Percentiles rank a stretch among this genome's conserved stretches.
These are phyloP conservation scores for Lenzites betulinus DNA, from an alignment of 768 basidiomycete genomes.

Conservation along the genomic window DNA sequence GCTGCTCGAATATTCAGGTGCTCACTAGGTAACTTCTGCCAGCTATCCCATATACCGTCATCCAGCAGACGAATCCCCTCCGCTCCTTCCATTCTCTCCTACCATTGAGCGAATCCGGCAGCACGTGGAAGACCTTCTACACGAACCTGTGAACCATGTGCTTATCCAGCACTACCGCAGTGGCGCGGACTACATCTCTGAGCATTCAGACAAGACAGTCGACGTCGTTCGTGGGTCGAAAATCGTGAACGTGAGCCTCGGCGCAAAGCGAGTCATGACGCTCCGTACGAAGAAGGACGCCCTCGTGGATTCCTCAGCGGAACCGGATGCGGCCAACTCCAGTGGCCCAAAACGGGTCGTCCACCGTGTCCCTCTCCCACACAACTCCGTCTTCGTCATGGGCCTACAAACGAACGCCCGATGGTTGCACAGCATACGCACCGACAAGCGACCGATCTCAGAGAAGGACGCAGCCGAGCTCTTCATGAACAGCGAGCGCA, in stretches of 20 bases:
- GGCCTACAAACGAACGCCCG: slow-evolving; percentile 70
- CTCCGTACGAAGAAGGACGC: slow-evolving; percentile 65
- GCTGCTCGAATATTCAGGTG: slow-evolving; percentile 20
- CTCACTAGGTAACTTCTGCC: slow-evolving; percentile 2
- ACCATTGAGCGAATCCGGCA: slow-evolving; percentile 67
- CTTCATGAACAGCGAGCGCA: slow-evolving; percentile 59
- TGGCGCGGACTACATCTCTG: slow-evolving; percentile 81
- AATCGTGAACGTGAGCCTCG: slow-evolving; percentile 81
- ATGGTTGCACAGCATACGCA: slow-evolving; percentile 78
- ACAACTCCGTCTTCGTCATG: slow-evolving; percentile 84
- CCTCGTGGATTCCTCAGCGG: background rate
- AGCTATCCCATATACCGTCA: slow-evolving; percentile 83
- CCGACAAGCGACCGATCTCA: slow-evolving; percentile 64
- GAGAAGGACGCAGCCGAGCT: slow-evolving; percentile 59
- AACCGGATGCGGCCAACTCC: background rate
- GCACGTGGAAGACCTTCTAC: slow-evolving; percentile 56
- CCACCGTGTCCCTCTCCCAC: slow-evolving; percentile 72
- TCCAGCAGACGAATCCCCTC: slow-evolving; percentile 78
- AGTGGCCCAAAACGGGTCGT: slow-evolving; percentile 16
- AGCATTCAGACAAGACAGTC: slow-evolving; percentile 86
- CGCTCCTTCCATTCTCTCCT: slow-evolving; percentile 63
- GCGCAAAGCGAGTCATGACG: slow-evolving; percentile 76
- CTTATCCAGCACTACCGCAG: slow-evolving; percentile 81
- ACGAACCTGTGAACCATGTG: slow-evolving; percentile 79
- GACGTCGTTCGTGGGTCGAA: slow-evolving; percentile 74